Evolutionary conservation across 768 basidiomycete genomes (phyloP).

Genomic region (Leccinum fibrillosum): DNA sequence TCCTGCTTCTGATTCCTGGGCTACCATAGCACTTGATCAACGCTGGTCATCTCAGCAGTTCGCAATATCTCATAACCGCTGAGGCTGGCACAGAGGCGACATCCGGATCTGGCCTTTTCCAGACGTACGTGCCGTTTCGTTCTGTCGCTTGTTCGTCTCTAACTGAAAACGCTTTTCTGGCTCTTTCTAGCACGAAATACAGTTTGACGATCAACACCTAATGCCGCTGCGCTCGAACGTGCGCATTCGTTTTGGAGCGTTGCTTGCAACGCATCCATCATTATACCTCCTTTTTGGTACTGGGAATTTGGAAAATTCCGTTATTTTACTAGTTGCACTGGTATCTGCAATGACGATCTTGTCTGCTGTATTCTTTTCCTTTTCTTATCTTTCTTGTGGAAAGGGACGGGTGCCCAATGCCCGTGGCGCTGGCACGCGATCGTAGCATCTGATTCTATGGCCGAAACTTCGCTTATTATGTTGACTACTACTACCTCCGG

Average conservation of each 20-base stretch:
- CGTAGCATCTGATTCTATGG: background rate
- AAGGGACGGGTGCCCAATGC: background rate
- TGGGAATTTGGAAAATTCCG: background rate
- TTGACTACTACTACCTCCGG: background rate
- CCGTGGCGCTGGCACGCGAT: background rate
- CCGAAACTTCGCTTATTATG: background rate
- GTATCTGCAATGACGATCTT: background rate
- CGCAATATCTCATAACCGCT: constrained; percentile 55
- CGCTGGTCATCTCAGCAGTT: constrained; percentile 41
- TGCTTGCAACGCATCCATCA: background rate
- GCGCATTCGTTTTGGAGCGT: background rate
- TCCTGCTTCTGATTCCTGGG: background rate
- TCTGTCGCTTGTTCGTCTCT: background rate
- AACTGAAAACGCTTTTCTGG: background rate
- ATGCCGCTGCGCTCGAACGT: background rate
- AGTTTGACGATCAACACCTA: constrained; percentile 42
- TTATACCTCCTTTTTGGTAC: background rate
- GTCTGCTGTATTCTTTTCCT: background rate
- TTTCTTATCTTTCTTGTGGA: background rate
- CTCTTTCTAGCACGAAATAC: constrained; percentile 38
- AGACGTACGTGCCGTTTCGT: constrained; percentile 39
- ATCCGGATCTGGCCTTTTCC: constrained; percentile 51
- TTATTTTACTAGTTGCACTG: background rate
- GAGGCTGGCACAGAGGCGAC: constrained; percentile 67
- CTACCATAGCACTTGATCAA: constrained; percentile 50